phyloP scores from a whole-genome alignment of 208 protist species.

The Leishmania arabica region DNA sequence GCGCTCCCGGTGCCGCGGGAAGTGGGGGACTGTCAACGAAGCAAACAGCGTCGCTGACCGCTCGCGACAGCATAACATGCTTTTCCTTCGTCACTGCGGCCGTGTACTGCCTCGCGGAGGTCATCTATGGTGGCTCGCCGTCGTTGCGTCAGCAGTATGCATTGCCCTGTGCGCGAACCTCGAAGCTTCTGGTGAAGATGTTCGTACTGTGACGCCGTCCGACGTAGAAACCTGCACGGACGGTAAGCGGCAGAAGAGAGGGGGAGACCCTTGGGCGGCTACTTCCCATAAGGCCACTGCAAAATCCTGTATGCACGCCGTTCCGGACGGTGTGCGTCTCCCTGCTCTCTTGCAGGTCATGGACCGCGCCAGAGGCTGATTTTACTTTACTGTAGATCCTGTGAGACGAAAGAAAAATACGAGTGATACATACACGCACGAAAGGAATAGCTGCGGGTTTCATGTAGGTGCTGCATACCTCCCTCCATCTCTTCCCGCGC shows the following conservation, averaged over 20 bases:
- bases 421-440: background rate
- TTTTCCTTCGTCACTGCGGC: conserved; percentile 35
- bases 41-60: background rate
- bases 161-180: conserved; percentile 41
- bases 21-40: background rate
- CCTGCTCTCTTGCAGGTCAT: background rate
- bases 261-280: background rate
- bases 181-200: conserved; percentile 72
- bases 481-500: background rate
- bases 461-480: background rate
- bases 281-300: background rate
- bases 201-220: conserved; percentile 37
- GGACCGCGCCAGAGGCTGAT: background rate
- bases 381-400: background rate
- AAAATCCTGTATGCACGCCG: background rate
- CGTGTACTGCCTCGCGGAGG: conserved; percentile 57
- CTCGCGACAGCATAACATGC: conserved; percentile 32
- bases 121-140: conserved; percentile 47
- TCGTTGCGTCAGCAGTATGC: conserved; percentile 47
- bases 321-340: background rate
- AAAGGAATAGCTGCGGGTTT: background rate
- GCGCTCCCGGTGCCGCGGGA: background rate
- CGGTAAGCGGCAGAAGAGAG: background rate
- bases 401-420: background rate
- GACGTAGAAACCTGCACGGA: background rate